phyloP scores from a whole-genome alignment of 345 rosid genomes.

The Diplotaxis tenuifolia region DNA sequence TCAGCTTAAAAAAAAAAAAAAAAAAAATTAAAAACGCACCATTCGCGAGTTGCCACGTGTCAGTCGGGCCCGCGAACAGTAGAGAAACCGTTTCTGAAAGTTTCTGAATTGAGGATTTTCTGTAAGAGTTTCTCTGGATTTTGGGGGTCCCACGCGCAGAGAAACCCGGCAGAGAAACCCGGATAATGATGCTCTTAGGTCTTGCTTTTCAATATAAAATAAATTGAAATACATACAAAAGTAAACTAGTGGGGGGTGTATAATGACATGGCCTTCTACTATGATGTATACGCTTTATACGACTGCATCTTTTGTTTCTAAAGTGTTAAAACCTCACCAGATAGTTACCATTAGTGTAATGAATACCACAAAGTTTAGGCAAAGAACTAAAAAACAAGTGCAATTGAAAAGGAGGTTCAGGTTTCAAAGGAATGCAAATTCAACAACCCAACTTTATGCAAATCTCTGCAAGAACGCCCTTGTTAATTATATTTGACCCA shows the following conservation, averaged over 20 bases:
- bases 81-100: no score
- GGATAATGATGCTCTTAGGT: no score
- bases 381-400: not conserved
- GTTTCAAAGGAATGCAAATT: not conserved
- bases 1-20: no score
- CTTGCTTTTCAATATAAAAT: slow-evolving; percentile 5
- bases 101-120: no score
- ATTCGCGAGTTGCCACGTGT: no score
- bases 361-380: slow-evolving; percentile 20
- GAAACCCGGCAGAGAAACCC: no score
- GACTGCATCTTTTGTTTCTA: slow-evolving; percentile 4
- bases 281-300: slow-evolving; percentile 31
- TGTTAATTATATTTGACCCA: not conserved
- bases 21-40: no score
- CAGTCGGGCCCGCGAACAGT: no score
- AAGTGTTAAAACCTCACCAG: not conserved
- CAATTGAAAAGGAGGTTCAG: not conserved
- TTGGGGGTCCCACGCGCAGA: no score
- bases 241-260: slow-evolving; percentile 9
- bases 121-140: no score
- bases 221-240: slow-evolving; percentile 15
- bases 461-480: not conserved
- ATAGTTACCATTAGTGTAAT: slow-evolving; percentile 20
- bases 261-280: slow-evolving; percentile 33
- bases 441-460: slow-evolving; percentile 19